Evolutionary conservation across 2,329 filamentous ascomycete species (phyloP).

Genomic region (Fusarium torreyae): DNA sequence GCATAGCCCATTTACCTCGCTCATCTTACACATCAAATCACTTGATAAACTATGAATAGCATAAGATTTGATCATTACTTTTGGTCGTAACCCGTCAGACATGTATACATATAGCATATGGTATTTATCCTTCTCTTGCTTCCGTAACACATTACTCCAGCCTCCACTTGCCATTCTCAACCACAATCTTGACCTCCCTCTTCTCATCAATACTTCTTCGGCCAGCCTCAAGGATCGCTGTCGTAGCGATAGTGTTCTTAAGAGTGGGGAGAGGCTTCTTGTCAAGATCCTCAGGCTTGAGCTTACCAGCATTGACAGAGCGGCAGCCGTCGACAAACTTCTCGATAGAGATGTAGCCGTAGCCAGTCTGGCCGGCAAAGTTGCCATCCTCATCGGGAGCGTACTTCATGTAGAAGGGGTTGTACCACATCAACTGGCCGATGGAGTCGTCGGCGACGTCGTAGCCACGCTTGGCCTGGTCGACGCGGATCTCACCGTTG

Average conservation of each 20-base stretch:
- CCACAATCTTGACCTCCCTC: constrained; percentile 81
- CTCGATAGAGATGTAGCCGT: constrained; percentile 94
- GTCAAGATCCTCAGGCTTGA: constrained; percentile 83
- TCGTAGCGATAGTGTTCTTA: constrained; percentile 90
- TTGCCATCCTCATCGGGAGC: constrained; percentile 95
- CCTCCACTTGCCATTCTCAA: constrained; percentile 77
- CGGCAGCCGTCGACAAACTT: constrained; percentile 94
- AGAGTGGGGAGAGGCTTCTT: constrained; percentile 86
- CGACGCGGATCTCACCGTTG: constrained; percentile 87
- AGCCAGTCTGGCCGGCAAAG: constrained; percentile 91
- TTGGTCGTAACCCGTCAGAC: constrained; percentile 33
- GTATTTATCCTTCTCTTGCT: constrained; percentile 19
- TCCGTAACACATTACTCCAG: constrained; percentile 61
- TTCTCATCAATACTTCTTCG: constrained; percentile 87
- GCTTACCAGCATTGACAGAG: constrained; percentile 80
- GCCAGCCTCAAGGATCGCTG: constrained; percentile 91
- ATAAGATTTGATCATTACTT: constrained; percentile 35
- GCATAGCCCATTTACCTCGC: constrained; percentile 6
- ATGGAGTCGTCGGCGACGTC: constrained; percentile 88
- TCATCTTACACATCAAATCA: not conserved
- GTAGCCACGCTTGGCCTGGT: constrained; percentile 95
- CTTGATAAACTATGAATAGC: not conserved
- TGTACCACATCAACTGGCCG: constrained; percentile 85
- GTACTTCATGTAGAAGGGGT: constrained; percentile 97
- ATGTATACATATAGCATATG: constrained; percentile 20